Evolutionary conservation across 495 filamentous ascomycete species (phyloP), one percentile per base, ranked within the genome.

Genomic region (Penicilliopsis zonata): DNA sequence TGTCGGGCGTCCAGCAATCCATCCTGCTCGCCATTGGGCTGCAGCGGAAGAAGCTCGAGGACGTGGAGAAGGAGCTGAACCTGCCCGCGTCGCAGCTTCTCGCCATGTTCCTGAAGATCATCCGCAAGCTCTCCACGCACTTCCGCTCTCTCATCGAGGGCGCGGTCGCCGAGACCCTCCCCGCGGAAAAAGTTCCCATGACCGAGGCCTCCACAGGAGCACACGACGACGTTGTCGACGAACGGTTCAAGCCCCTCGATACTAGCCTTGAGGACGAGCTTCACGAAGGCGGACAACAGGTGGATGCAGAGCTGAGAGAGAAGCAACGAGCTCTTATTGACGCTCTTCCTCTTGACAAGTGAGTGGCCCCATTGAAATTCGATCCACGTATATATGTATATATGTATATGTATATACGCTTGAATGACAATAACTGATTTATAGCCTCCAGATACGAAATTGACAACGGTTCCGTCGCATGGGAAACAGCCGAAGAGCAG

Each of bases 71-170:
- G 35, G 88, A 99, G 47, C 54, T 94, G 3, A 68, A 61, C 13
- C 49, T 94, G 0, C 73, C 76, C 2, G 65, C 71, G 7, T 80
- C 77, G 14, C 90, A 96, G 56, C 65, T 94, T 2, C 64, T 99
- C 17, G 85, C 88, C 18, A 94, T 96, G 76, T 94, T 96, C 61
- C 81, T 95, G 46, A 96, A 95, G 63, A 79, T 90, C 42, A 67
- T 96, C 43, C 70, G 88, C 18, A 96, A 94, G 57, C 67, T 94
- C 19, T 77, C 81, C 0, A 66, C 70, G 9, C 69, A 81, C 43
- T 86, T 99, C 60, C 71, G 76, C 15, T 52, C 61, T 16, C 42
- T 96, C n/a, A 61, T 94, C 12, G 74, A 82, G 37, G 76, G 71
- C 21, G 82, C 80, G 0, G 74, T 86, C 17, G 77, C 68, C 29